Evolutionary conservation across 805 yeast species (phyloP), one percentile per base, ranked within the genome.

Genomic region (Candida sithepensis): DNA sequence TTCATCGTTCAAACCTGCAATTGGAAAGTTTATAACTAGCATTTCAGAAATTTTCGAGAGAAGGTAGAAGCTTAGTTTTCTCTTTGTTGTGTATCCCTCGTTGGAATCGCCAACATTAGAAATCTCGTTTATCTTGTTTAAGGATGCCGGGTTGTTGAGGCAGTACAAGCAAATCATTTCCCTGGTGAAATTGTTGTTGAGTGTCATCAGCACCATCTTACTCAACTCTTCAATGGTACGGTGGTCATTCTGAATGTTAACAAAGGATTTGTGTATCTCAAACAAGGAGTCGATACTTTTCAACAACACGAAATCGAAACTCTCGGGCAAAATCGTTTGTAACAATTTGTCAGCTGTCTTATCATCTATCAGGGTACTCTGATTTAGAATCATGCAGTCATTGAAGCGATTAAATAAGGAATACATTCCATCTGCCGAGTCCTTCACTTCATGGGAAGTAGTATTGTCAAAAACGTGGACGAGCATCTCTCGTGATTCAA

Each of bases 31-130:
- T 8, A 47, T 41, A 28, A 51, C 47, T 22, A 55, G 23, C 6
- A 26, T 33, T 42, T 55, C 57, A 20, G 51, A 36, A 26, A 51
- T 42, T 22, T 48, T 54, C 10, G 49, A 51, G 42, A 53, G 51
- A 51, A 61, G 57, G 55, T 58, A 64, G 53, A 57, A 46, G 13
- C 47, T 37, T 33, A 64, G 39, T 43, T 59, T 64, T 18, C 53
- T 46, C 19, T 58, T 50, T n/a, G 57, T 51, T 21, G 57, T 26
- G 19, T 7, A 13, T 39, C 57, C 42, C 18, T 53, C 45, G n/a
- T n/a, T n/a, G 18, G 63, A 46, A 16, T 54, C 44, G 14, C 50
- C 42, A n/a, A n/a, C n/a, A 22, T 61, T 52, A 23, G 56, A 53
- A 44, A 49, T 39, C 10, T 42, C 45, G 39, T 49, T 56, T 16